Evolutionary conservation across 371 early-diverging fungal genomes (phyloP).

Genomic region (Vairimorpha necatrix): DNA sequence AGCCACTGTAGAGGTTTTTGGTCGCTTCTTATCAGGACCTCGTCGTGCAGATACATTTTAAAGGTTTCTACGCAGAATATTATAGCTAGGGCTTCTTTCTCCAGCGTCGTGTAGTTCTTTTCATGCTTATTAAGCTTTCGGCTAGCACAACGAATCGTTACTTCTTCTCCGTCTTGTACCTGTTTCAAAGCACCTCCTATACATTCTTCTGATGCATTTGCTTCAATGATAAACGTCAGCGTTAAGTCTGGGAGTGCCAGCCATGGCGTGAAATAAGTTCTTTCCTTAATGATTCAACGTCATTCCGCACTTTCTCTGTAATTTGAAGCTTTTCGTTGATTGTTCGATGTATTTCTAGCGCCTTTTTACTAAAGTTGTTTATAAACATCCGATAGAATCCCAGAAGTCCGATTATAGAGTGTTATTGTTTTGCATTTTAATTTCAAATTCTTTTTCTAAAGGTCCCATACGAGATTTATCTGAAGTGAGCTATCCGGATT

Average conservation of each 20-base stretch:
- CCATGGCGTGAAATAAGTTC: background rate
- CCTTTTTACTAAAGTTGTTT: background rate
- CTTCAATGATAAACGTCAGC: too few species aligned
- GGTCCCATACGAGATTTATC: too few species aligned
- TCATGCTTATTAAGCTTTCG: background rate
- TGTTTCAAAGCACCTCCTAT: conserved; percentile 24
- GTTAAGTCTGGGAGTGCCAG: conserved; percentile 10
- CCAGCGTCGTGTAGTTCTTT: conserved; percentile 20
- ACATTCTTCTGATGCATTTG: conserved; percentile 33
- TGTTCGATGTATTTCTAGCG: background rate
- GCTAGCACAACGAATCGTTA: background rate
- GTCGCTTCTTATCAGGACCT: conserved; percentile 24
- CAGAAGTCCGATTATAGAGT: too few species aligned
- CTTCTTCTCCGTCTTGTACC: background rate
- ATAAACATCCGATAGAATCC: too few species aligned
- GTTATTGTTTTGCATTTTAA: background rate
- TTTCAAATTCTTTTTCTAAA: background rate
- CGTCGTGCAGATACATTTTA: conserved; percentile 4
- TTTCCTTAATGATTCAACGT: background rate
- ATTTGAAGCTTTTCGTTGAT: background rate
- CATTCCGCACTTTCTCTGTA: background rate
- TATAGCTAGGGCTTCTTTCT: conserved; percentile 12
- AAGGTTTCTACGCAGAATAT: conserved; percentile 5
- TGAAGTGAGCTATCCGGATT: too few species aligned
- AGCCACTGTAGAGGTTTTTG: conserved; percentile 9